Conservation (phyloP, 805 yeast species). For the Starmerella khaoyaiensis region DNA sequence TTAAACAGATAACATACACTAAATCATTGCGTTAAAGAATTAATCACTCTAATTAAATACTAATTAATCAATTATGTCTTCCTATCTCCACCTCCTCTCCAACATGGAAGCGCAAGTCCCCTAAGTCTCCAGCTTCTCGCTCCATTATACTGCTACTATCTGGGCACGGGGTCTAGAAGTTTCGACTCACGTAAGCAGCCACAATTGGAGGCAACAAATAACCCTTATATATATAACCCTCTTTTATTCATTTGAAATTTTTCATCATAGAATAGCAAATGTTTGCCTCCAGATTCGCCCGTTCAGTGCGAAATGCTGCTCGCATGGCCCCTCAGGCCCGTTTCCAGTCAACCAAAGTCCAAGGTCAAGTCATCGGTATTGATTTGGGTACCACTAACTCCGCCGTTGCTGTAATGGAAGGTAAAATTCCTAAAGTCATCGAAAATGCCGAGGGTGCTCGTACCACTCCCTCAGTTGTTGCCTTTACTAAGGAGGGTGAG, state of each 20-base stretch:
- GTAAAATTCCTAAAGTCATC: slow-evolving; percentile 59
- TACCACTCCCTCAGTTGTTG: slow-evolving; percentile 89
- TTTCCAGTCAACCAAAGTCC: slow-evolving; percentile 40
- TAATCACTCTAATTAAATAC: too few relatives aligned
- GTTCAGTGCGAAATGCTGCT: slow-evolving; percentile 23
- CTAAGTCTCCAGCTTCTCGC: too few relatives aligned
- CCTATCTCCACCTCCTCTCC: too few relatives aligned
- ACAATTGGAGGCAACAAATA: slow-evolving; percentile 6
- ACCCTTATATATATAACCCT: slow-evolving; percentile 12
- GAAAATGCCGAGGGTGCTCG: slow-evolving; percentile 69
- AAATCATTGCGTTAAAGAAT: too few relatives aligned
- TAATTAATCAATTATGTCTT: too few relatives aligned
- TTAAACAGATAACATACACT: too few relatives aligned
- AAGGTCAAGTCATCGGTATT: slow-evolving; percentile 63
- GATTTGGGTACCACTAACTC: slow-evolving; percentile 85
- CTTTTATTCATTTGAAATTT: slow-evolving; percentile 4
- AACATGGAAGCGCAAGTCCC: too few relatives aligned
- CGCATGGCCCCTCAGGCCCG: slow-evolving; percentile 26
- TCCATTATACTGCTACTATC: too few relatives aligned
- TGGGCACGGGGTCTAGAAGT: slow-evolving; percentile 9
- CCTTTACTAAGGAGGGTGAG: slow-evolving; percentile 84
- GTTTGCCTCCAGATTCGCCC: slow-evolving; percentile 33
- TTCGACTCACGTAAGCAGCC: slow-evolving; percentile 10
- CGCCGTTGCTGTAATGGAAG: slow-evolving; percentile 77
- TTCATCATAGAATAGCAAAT: slow-evolving; percentile 14